These are phyloP conservation scores for Arachnomyces sp. DNA, from an alignment of 2,329 filamentous ascomycete genomes.

Conservation along the genomic window DNA sequence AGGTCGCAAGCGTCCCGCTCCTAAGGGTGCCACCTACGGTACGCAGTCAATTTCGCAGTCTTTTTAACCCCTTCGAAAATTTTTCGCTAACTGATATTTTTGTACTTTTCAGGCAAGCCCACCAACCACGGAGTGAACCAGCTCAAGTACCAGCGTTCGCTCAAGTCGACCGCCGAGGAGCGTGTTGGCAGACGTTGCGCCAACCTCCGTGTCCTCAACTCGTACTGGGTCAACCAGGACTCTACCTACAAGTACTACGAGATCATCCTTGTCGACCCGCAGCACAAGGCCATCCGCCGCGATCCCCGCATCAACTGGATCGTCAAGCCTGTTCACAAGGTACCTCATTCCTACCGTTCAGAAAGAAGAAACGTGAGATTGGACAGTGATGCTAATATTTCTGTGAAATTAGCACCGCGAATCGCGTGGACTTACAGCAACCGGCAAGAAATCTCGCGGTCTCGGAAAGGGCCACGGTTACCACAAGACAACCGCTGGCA, in stretches of 20 bases:
- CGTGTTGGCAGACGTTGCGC: conserved; percentile 98
- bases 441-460: conserved; percentile 98
- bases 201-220: conserved; percentile 99
- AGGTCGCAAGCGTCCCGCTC: conserved; percentile 93
- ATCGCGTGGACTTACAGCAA: conserved; percentile 90
- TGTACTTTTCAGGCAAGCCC: conserved; percentile 73
- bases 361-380: conserved; percentile 3
- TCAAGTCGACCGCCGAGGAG: conserved; percentile 97
- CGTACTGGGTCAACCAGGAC: conserved; percentile 99
- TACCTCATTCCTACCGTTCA: conserved; percentile 19
- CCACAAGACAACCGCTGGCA: conserved; percentile 95
- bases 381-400: conserved; percentile 14
- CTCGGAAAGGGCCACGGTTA: conserved; percentile 98
- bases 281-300: conserved; percentile 99
- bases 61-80: not conserved
- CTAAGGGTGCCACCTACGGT: conserved; percentile 99
- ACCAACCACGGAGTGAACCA: conserved; percentile 99
- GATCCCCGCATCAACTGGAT: conserved; percentile 99
- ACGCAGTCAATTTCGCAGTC: conserved; percentile 35
- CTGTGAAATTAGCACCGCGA: conserved; percentile 69
- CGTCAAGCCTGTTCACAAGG: conserved; percentile 98
- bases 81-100: not conserved
- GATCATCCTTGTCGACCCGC: conserved; percentile 98
- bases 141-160: conserved; percentile 99
- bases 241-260: conserved; percentile 99